Evolutionary conservation across 495 filamentous ascomycete genomes (phyloP).

Genomic region (Trichoderma erinaceum): DNA sequence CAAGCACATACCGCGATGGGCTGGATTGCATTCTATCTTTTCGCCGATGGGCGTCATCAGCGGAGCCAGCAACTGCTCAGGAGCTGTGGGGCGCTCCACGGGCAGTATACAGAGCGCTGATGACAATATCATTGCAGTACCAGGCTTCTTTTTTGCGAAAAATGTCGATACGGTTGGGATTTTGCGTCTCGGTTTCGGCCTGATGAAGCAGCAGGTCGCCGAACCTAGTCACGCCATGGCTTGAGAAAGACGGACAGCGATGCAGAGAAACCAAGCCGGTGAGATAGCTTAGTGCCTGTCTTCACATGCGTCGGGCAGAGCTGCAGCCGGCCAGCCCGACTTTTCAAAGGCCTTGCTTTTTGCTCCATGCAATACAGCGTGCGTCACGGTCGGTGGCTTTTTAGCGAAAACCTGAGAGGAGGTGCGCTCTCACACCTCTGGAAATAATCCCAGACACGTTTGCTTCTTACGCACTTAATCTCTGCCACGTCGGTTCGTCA

Average conservation of each 20-base stretch:
- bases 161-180: background rate
- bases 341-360: slow-evolving; percentile 6
- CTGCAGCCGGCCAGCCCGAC: slow-evolving; percentile 11
- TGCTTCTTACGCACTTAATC: background rate
- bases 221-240: slow-evolving; percentile 10
- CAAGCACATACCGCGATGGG: background rate
- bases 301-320: slow-evolving; percentile 10
- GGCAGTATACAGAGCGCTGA: background rate
- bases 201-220: background rate
- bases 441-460: background rate
- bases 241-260: background rate
- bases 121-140: background rate
- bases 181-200: background rate
- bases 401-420: background rate
- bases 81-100: background rate
- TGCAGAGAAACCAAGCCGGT: background rate
- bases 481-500: background rate
- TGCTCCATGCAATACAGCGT: background rate
- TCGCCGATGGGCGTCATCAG: background rate
- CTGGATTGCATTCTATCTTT: background rate
- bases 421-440: background rate
- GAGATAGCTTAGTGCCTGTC: slow-evolving; percentile 3
- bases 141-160: background rate
- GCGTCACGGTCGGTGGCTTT: background rate
- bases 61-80: background rate